Base-by-base conservation (phyloP, 2,329 filamentous ascomycete species). In the Clarireedia paspali region DNA sequence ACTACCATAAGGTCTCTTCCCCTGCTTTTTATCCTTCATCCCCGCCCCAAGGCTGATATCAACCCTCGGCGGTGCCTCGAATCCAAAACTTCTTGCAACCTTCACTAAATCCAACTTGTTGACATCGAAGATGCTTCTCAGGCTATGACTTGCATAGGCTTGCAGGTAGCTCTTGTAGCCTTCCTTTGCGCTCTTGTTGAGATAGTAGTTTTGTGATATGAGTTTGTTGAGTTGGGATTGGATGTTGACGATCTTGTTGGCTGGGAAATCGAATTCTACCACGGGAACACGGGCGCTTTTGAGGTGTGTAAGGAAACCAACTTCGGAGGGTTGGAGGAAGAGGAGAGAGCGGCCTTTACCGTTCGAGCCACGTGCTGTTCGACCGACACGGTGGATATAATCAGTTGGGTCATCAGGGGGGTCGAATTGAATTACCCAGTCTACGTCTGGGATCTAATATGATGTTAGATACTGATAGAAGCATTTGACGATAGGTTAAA, bases 371-470 rank as follows among this genome's bases (percentile, higher is more conserved):
- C 94, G 81, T 0, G 94, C 94, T 3, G 94, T 99, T 66, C 94
- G 89, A 64, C 94, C 94, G 15, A 97, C 94, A 57, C 94, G 88
- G 77, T 99, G 94, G 66, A 96, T 95, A 74, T 97, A 95, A 70
- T 94, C 88, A 64, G 87, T 80, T 23, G 89, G 88, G 70, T 95
- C 89, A 77, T 96, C 91, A 3, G 91, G 91, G 10, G 91, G 92
- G 65, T 96, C 94, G 67, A 95, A 96, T 72, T 97, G 91, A 60
- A 96, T 84, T 64, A 96, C 95, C 85, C 89, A 97, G 75, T 97
- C 92, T 45, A 97, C 92, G 23, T 89, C 86, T 0, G 92, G 92
- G 61, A 97, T 96, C 81, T 86, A 20, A 6, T 7, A 1, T 12
- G 38, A 23, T 0, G 15, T 47, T 53, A 44, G 47, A 42, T 20